Base-by-base conservation (phyloP, 495 filamentous ascomycete genomes). In the Oidiodendron maius region DNA sequence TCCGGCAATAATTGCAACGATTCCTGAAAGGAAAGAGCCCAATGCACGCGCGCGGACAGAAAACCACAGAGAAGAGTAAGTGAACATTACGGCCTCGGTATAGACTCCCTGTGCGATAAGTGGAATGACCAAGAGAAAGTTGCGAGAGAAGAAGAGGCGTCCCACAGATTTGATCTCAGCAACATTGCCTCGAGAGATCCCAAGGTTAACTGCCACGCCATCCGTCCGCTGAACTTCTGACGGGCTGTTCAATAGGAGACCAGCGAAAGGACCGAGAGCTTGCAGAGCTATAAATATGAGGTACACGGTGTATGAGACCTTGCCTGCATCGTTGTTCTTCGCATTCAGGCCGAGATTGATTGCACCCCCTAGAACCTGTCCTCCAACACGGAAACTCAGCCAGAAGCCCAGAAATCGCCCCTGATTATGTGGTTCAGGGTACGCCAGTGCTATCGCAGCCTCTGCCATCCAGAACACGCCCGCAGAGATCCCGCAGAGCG, bases 391-490 rank as follows among this genome's bases (percentile, higher is more conserved):
- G 61, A 76, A 84, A 17, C 68, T 76, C 15, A 84, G 63, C 81
- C 82, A 85, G 48, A 77, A 75, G 0, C 77, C 80, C 1, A 84
- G 63, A 30, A 75, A 77, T 18, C 70, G 69, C 0, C 80, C 80
- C 52, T 76, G 70, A 37, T 84, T 83, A 41, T 75, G 72, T 2
- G 75, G 73, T 50, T 86, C 82, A 0, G 81, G 80, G 52, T 86
- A 86, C 0, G 75, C 65, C 3, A 84, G 72, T 0, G 80, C 81
- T 38, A 86, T 82, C 1, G 81, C 80, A 2, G 72, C 75, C 56
- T 85, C 82, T 0, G 80, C 74, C 62, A 75, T 75, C 82, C 82
- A 86, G 61, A 84, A 86, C 1, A 84, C 66, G 3, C 81, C 80
- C 0, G 82, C 82, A 0, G 75, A 78, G 26, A 84, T 62, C 18